Percentiles rank a stretch among this genome's conserved stretches.
phyloP scores from a whole-genome alignment of 352 stramenopile species.

The Pythium folliculosum region DNA sequence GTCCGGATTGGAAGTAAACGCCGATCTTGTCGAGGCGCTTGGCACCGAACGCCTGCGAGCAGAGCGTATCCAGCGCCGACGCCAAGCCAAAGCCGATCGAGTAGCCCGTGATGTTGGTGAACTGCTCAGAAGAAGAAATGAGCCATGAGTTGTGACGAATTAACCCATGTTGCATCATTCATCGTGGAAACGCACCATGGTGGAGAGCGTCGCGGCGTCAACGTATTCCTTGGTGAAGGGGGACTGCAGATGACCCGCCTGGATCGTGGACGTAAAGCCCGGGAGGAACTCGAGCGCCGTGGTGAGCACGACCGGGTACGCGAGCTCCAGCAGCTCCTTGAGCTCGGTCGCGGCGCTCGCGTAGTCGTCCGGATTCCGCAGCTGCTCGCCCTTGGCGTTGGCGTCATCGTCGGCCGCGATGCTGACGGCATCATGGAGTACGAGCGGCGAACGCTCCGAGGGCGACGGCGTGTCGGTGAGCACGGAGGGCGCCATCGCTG shows the following conservation, averaged over 20 bases:
- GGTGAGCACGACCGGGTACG: constrained; percentile 51
- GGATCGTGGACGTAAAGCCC: constrained; percentile 59
- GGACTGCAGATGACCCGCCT: constrained; percentile 67
- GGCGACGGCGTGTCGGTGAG: constrained; percentile 2
- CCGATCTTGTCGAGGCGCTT: constrained; percentile 58
- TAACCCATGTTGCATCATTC: not conserved
- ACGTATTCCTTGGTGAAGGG: constrained; percentile 57
- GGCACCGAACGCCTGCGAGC: constrained; percentile 64
- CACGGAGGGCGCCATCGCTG: constrained; percentile 8
- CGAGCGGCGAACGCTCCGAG: constrained; percentile 15
- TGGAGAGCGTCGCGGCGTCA: constrained; percentile 59
- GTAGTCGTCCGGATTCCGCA: constrained; percentile 9
- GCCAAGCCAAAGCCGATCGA: constrained; percentile 66
- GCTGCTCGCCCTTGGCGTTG: not conserved
- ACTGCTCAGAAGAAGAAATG: constrained; percentile 30
- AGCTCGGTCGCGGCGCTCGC: constrained; percentile 34
- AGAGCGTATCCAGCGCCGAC: constrained; percentile 77
- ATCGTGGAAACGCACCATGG: constrained; percentile 47
- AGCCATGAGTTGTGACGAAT: not conserved
- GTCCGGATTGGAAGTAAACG: constrained; percentile 65
- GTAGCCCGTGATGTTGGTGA: constrained; percentile 67
- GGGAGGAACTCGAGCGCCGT: constrained; percentile 51
- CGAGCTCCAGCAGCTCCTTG: constrained; percentile 42
- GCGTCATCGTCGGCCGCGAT: not conserved
- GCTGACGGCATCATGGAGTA: constrained; percentile 7